Percentiles rank a stretch among this genome's conserved stretches.
Conservation (phyloP, 2,329 filamentous ascomycete genomes). For the Ophiognomonia clavigignenti-juglandacearum region DNA sequence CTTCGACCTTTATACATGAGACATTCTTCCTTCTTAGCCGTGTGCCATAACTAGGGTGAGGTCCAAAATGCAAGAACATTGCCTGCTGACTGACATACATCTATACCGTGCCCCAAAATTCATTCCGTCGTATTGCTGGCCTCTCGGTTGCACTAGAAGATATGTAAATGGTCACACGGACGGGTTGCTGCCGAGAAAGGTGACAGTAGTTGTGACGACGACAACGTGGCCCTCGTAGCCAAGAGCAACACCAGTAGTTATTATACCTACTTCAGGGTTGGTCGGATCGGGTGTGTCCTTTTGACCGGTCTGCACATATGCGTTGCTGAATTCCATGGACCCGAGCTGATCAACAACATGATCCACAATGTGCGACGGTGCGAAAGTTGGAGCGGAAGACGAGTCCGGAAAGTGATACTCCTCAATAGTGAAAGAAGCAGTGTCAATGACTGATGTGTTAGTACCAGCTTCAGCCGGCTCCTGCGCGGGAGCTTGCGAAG, state of each 20-base stretch:
- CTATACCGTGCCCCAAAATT: too few species aligned
- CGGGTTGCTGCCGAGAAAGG: slow-evolving; percentile 2
- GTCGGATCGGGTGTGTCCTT: neutral
- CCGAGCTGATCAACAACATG: slow-evolving; percentile 2
- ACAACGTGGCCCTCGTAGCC: slow-evolving; percentile 9
- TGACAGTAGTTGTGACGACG: slow-evolving; percentile 13
- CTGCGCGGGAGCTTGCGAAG: slow-evolving; percentile 1
- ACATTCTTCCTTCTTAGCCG: too few species aligned
- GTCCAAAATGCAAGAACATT: too few species aligned
- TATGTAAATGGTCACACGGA: too few species aligned
- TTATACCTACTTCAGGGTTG: neutral
- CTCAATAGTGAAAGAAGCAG: neutral
- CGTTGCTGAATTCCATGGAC: too few species aligned
- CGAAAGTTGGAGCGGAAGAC: neutral
- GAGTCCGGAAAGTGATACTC: neutral
- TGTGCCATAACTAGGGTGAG: too few species aligned
- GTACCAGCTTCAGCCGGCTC: neutral
- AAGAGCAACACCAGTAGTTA: neutral
- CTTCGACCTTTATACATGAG: too few species aligned
- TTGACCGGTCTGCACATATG: neutral
- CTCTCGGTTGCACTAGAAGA: too few species aligned
- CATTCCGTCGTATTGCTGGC: too few species aligned
- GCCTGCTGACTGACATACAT: too few species aligned
- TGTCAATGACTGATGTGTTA: neutral
- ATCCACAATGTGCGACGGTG: slow-evolving; percentile 6